Base-by-base conservation (phyloP, 768 basidiomycete species). In the Lentinula lateritia region DNA sequence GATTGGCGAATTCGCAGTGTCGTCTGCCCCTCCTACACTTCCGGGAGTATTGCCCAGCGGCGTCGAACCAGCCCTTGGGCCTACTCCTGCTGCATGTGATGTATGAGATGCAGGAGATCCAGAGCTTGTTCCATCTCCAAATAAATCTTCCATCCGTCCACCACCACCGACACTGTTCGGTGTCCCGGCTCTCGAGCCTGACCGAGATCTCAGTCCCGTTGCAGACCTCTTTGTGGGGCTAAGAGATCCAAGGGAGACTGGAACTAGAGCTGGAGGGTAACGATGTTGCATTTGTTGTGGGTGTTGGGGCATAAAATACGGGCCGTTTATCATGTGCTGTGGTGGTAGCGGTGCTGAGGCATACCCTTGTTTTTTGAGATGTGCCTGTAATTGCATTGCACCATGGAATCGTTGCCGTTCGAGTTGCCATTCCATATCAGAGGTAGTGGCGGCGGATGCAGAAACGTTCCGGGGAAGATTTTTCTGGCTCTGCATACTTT, bases 1-100 rank as follows among this genome's bases (percentile, higher is more conserved):
- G 66, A 70, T 65, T 6, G 69, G 69, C 9, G 64, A 63, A 13
- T 62, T 62, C 0, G 61, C 43, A 13, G 67, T 52, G n/a, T 62
- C 62, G 0, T 76, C 23, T 32, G 15, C 23, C n/a, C 41, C 18
- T 48, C 46, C 46, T 23, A 48, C 3, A 23, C 46, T 48, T 23
- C 46, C 46, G 12, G 46, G 46, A 48, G 46, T 48, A 23, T 48
- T 48, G 7, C 46, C 46, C 18, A 43, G 16, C 42, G 42, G 42
- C 6, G 42, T 43, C 42, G 46, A 48, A 23, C 46, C 46, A 9
- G 46, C 20, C 20, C 20, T 20, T 48, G 6, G 46, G 23, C 46
- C 46, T 45, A 18, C 39, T 41, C 39, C 39, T 41, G 39, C 28
- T 39, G 38, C 20, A 8, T 48, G 46, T 2, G 46, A 48, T 10